A percentile compares a stretch with the other conserved stretches of the same genome.
These are phyloP conservation scores for Mortierella sp. DNA, from an alignment of 371 early-diverging fungal genomes.

Conservation along the genomic window DNA sequence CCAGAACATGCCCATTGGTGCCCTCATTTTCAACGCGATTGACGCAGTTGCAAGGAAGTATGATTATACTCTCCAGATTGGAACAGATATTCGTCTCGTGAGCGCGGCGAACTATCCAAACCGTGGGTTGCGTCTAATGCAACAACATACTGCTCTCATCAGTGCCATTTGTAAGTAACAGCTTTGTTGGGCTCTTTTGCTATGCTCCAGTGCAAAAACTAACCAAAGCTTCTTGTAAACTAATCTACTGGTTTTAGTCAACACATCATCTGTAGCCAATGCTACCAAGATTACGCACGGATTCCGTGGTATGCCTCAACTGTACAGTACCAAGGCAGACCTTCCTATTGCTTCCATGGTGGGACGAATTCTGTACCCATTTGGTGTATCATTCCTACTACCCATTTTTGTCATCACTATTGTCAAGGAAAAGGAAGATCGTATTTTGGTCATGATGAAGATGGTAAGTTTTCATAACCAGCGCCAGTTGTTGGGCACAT, in stretches of 20 bases:
- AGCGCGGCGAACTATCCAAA: conserved; percentile 63
- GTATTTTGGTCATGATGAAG: conserved; percentile 79
- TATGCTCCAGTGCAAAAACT: no score
- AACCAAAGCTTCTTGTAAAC: neutral
- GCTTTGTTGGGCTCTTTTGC: no score
- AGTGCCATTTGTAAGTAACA: conserved; percentile 61
- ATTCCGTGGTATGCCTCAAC: conserved; percentile 67
- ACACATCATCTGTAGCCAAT: conserved; percentile 41
- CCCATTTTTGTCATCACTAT: conserved; percentile 79
- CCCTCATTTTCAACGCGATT: conserved; percentile 59
- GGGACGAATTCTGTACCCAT: conserved; percentile 77
- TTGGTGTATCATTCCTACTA: conserved; percentile 80
- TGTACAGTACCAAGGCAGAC: conserved; percentile 56
- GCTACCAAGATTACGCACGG: conserved; percentile 70
- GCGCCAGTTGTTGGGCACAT: neutral
- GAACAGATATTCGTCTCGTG: conserved; percentile 65
- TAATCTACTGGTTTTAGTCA: conserved; percentile 14
- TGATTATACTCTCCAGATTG: conserved; percentile 66
- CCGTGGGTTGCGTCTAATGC: conserved; percentile 65
- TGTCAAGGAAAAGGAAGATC: conserved; percentile 79
- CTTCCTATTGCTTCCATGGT: conserved; percentile 66
- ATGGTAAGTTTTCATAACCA: conserved; percentile 58
- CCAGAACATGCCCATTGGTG: conserved; percentile 68
- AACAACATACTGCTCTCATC: conserved; percentile 62
- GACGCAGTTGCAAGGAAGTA: conserved; percentile 58